Evolutionary conservation across 176 grass and related monocot species (phyloP).

Genomic region (Carex myosuroides): DNA sequence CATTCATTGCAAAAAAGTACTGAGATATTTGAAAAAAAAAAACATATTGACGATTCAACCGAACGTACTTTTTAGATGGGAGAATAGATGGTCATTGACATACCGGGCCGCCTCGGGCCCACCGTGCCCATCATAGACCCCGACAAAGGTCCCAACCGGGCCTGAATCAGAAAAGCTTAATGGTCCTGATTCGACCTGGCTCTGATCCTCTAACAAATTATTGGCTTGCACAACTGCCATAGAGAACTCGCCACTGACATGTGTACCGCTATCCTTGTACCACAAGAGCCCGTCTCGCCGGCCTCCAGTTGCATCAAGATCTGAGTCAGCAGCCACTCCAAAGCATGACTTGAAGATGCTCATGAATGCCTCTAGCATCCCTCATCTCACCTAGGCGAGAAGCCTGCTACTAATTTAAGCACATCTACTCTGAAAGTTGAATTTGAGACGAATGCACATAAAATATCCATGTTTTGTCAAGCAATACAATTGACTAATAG

Average conservation of each 20-base stretch:
- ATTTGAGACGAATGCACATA: neutral
- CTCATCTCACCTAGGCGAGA: slow-evolving; percentile 14
- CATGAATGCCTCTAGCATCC: slow-evolving; percentile 27
- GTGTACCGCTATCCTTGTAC: slow-evolving; percentile 64
- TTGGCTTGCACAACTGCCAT: slow-evolving; percentile 79
- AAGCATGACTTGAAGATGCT: slow-evolving; percentile 30
- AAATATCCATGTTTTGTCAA: neutral
- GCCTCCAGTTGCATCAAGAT: slow-evolving; percentile 21
- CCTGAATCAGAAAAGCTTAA: neutral
- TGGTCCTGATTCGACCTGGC: slow-evolving; percentile 67
- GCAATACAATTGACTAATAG: neutral
- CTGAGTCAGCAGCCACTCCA: slow-evolving; percentile 9
- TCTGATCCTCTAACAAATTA: slow-evolving; percentile 58
- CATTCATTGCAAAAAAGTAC: neutral
- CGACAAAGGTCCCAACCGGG: slow-evolving; percentile 50
- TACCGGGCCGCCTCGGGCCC: slow-evolving; percentile 54
- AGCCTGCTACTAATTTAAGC: slow-evolving; percentile 10
- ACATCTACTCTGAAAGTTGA: slow-evolving; percentile 10
- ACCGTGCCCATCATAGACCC: slow-evolving; percentile 72
- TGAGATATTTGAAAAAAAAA: neutral
- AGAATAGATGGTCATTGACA: slow-evolving; percentile 44
- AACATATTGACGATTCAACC: neutral
- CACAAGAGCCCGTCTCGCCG: slow-evolving; percentile 54
- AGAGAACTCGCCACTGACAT: slow-evolving; percentile 63
- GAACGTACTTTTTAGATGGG: slow-evolving; percentile 49